Evolutionary conservation across 306 rosid species (phyloP), one percentile per base, ranked within the genome.

Genomic region (Casuarina glauca): DNA sequence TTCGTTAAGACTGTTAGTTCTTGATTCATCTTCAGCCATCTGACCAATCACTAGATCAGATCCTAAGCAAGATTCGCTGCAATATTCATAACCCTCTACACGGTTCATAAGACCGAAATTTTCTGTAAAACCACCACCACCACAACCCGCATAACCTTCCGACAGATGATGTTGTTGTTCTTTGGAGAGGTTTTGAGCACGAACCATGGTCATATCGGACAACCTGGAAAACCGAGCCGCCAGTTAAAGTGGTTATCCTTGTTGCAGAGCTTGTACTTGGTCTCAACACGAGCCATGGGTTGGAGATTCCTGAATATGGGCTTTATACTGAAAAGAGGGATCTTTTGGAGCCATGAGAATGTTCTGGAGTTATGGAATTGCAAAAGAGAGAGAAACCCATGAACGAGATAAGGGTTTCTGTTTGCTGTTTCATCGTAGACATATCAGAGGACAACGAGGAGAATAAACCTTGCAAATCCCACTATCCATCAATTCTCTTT

Each of bases 401-500:
- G 71, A 81, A 84, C 76, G 49, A 36, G 79, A 82, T 82, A 78
- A 82, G 82, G 82, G 80, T 63, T 74, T 55, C 67, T 80, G 70
- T 57, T 63, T 44, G 57, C 39, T 73, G 83, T 64, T 80, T 86
- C 78, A 77, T 74, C 66, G 51, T 66, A 70, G 68, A 48, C 66
- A 82, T 76, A 69, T 79, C 80, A 62, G 73, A 32, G 42, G 63
- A 76, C 76, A 68, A 81, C 72, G 69, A 69, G 53, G 68, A 82
- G 79, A 82, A 84, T 82, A 82, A 78, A 78, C 86, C 78, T 82
- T 84, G 85, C 86, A 89, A 91, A 88, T 92, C 92, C 86, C 91
- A 86, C 96, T 92, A 93, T 93, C 93, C 86, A 87, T 88, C 87
- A 88, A 90, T 95, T 91, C 90, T 83, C 89, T 91, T 88, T 87